These are phyloP conservation scores for Carallia brachiata DNA, from an alignment of 345 rosid species.

Conservation along the genomic window DNA sequence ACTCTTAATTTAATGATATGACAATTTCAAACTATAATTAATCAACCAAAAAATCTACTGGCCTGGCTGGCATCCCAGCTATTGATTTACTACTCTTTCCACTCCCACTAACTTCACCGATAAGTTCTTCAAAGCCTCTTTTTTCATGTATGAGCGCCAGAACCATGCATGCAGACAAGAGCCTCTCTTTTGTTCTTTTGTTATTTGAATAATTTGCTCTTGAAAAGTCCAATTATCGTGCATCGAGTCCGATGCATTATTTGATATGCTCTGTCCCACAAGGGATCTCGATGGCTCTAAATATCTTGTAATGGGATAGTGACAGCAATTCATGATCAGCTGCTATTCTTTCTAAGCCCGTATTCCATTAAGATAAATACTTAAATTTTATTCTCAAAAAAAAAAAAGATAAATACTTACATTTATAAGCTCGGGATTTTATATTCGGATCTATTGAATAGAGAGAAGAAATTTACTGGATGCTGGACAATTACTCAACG, in stretches of 20 bases:
- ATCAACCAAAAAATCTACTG: neutral
- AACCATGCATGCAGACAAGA: no score
- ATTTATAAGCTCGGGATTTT: no score
- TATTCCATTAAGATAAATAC: neutral
- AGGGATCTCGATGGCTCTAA: neutral
- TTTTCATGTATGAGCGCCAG: no score
- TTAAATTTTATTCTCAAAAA: neutral
- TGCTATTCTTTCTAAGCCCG: neutral
- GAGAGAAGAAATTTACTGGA: no score
- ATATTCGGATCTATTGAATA: no score
- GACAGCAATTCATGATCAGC: neutral
- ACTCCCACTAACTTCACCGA: no score
- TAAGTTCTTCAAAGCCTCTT: no score
- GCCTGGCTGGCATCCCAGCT: neutral
- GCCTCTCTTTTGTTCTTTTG: no score
- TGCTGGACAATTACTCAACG: no score
- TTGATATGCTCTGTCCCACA: neutral
- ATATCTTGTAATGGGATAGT: neutral
- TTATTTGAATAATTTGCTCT: neutral
- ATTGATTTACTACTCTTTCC: no score
- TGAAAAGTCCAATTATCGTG: neutral
- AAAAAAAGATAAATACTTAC: no score
- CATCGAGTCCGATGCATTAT: neutral
- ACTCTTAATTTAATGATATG: slow-evolving; percentile 1
- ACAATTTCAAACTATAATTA: neutral